A percentile compares a stretch with the other conserved stretches of the same genome.
Evolutionary conservation across 2,329 filamentous ascomycete species (phyloP).

Genomic region (Sporothrix euskadiensis): DNA sequence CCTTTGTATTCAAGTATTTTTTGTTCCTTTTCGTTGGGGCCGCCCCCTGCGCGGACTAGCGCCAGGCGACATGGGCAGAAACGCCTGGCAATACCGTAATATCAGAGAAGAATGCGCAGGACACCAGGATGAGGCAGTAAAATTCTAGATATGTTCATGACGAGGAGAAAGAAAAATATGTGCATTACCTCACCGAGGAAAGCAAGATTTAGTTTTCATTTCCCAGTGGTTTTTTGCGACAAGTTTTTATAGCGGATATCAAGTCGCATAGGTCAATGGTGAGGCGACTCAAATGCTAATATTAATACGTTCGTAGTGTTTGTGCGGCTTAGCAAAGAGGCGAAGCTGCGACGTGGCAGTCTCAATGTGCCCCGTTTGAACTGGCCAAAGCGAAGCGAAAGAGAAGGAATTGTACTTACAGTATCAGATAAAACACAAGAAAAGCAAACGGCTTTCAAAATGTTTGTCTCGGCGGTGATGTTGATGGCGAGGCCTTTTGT

Average conservation of each 20-base stretch:
- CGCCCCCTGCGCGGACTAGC: not conserved
- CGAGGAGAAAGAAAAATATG: not conserved
- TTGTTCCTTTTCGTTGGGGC: not conserved
- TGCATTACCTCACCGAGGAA: not conserved
- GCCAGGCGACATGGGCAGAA: slow-evolving; percentile 8
- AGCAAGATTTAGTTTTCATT: not conserved
- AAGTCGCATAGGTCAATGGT: not conserved
- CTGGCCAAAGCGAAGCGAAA: not conserved
- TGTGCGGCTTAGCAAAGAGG: not conserved
- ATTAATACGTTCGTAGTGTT: not conserved
- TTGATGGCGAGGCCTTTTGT: not conserved
- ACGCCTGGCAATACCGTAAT: too few relatives aligned
- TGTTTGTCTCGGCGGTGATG: not conserved
- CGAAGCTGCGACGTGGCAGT: not conserved
- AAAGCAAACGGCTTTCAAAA: not conserved
- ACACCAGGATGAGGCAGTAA: not conserved
- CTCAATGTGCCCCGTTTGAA: not conserved
- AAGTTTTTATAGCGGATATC: not conserved
- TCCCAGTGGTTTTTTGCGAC: not conserved
- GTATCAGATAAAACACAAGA: not conserved
- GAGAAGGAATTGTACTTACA: not conserved
- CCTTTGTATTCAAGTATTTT: not conserved
- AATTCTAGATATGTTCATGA: not conserved
- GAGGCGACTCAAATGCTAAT: not conserved
- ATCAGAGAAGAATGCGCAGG: not conserved